These are phyloP conservation scores for Heritiera littoralis DNA, from an alignment of 345 rosid species.

Conservation along the genomic window DNA sequence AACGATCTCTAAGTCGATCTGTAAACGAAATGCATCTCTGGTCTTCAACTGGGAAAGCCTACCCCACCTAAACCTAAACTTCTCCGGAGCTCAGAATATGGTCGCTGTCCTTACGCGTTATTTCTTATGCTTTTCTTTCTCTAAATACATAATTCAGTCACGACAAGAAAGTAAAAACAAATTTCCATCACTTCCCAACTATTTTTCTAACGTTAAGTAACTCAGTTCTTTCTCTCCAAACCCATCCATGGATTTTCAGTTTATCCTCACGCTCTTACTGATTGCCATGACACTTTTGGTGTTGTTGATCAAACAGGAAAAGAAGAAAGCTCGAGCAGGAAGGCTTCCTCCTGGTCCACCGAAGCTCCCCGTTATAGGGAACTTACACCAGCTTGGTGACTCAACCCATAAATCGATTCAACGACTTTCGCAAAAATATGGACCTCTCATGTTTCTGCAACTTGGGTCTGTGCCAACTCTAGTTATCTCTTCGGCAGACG, in stretches of 20 bases:
- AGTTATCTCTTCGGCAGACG: conserved; percentile 42
- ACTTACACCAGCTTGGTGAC: conserved; percentile 39
- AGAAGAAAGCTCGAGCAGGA: not conserved
- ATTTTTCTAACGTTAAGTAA: too few species aligned
- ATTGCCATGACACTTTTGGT: not conserved
- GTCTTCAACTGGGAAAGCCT: too few species aligned
- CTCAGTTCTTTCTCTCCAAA: not conserved
- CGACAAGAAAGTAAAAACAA: not conserved
- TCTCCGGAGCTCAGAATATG: too few species aligned
- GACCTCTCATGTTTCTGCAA: conserved; percentile 46
- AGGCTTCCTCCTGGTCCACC: conserved; percentile 44
- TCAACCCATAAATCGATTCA: conserved; percentile 35
- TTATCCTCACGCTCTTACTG: conserved; percentile 4
- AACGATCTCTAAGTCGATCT: too few species aligned
- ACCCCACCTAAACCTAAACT: too few species aligned
- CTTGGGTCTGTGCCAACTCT: conserved; percentile 42
- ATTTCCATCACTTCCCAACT: too few species aligned
- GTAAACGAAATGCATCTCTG: too few species aligned
- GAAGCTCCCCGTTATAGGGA: conserved; percentile 45
- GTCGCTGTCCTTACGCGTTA: too few species aligned
- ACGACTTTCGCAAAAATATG: conserved; percentile 35
- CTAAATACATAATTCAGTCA: not conserved
- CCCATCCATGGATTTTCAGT: not conserved
- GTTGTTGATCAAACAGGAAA: not conserved
- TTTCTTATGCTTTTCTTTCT: too few species aligned